Conservation (phyloP, 257 asterid species). For the Nicotiana sylvestris region DNA sequence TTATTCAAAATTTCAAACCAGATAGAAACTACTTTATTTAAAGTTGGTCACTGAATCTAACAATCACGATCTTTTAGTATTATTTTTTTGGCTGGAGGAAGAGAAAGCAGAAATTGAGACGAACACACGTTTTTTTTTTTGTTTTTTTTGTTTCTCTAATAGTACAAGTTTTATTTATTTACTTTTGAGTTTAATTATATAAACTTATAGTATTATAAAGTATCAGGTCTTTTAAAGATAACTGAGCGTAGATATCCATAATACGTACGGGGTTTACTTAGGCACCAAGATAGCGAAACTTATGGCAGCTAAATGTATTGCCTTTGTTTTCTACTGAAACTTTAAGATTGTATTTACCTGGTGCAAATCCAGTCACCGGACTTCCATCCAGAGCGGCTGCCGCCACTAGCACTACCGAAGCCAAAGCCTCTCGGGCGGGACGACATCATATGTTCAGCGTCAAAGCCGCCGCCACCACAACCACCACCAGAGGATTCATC, state of each 20-base stretch:
- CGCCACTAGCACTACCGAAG: conserved; percentile 34
- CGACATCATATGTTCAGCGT: conserved; percentile 41
- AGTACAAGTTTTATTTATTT: not conserved
- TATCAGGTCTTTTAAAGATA: too few relatives aligned
- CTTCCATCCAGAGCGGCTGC: conserved; percentile 84
- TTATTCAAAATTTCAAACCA: not conserved
- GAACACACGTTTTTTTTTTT: too few relatives aligned
- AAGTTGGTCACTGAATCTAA: not conserved
- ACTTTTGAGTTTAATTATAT: not conserved
- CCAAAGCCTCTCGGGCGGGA: conserved; percentile 30
- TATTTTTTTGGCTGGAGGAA: too few relatives aligned
- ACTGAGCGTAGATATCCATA: too few relatives aligned
- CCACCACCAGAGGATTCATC: conserved; percentile 39
- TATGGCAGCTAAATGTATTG: not conserved
- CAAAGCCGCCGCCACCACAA: conserved; percentile 37
- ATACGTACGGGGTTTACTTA: not conserved
- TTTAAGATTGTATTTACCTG: conserved; percentile 33
- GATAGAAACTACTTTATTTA: not conserved
- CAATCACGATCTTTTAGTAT: not conserved
- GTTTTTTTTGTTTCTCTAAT: not conserved
- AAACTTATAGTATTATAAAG: not conserved
- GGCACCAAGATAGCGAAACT: not conserved
- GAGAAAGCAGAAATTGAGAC: too few relatives aligned
- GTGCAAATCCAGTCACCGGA: conserved; percentile 98
- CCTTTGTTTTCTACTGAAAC: too few relatives aligned